Base-by-base conservation (phyloP, 768 basidiomycete genomes). In the Astraeus odoratus region DNA sequence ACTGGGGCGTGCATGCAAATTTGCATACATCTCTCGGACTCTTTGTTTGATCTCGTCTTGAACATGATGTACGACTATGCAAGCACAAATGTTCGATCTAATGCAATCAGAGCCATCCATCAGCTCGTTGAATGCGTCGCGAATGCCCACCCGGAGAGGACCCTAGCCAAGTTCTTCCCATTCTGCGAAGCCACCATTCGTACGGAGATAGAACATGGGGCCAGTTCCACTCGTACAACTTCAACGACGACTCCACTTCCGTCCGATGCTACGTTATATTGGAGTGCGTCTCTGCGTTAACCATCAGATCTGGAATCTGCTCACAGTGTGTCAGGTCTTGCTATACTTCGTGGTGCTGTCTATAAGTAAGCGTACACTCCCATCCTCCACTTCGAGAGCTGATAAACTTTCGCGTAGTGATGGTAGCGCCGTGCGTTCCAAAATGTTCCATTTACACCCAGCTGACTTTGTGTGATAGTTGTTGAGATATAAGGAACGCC, bases 261-360 rank as follows among this genome's bases (percentile, higher is more conserved):
- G 6, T 87, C 86, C 3, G 88, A 91, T 53, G 90, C 88, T 5
- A 91, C 90, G 6, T 69, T 97, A 42, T 93, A 96, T 60, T 96
- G 93, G 88, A 93, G 89, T 90, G 56, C 66, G 81, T 36, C n/a
- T n/a, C 40, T 35, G 55, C 42, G 25, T 25, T 35, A 36, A 16
- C 18, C 19, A 43, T 15, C 15, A 15, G 31, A 12, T 40, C n/a
- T 23, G 19, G 8, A 16, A 7, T 45, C 16, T 40, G 30, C 33
- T 27, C 39, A 15, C 13, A 37, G 39, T 37, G 20, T 15, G 31
- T 29, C 51, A 89, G 88, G 91, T 62, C 73, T 93, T 63, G 73
- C 83, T 5, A 85, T 95, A 31, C 70, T 95, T 19, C 79, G 86
- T 35, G 91, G 88, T 3, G 20, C 25, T 26, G 18, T 41, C 26